Evolutionary conservation across 305 asterid genomes (phyloP).

Genomic region (Fraxinus greggii): DNA sequence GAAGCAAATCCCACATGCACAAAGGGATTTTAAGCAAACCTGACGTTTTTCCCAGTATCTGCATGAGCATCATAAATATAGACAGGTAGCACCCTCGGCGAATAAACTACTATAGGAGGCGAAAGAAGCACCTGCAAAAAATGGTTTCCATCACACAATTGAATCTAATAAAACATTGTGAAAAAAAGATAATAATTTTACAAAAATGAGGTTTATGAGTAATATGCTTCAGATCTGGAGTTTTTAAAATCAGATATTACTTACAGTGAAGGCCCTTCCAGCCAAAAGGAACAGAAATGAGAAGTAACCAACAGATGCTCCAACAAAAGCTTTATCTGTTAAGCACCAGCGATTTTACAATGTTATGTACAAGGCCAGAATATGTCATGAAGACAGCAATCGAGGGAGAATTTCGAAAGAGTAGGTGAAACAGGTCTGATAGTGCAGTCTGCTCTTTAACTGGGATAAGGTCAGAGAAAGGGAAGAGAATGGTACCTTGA

Average conservation of each 20-base stretch:
- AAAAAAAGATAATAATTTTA: conserved; percentile 10
- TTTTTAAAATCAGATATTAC: conserved; percentile 32
- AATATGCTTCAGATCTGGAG: conserved; percentile 5
- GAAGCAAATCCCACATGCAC: conserved; percentile 10
- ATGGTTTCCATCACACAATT: conserved; percentile 11
- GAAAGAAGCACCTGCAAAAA: conserved; percentile 86
- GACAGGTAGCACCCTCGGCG: conserved; percentile 97
- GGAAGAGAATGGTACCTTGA: conserved; percentile 49
- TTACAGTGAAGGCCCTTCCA: conserved; percentile 97
- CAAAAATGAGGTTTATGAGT: conserved; percentile 12
- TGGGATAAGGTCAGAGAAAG: conserved; percentile 11
- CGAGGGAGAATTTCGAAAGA: background rate
- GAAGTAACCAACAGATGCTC: conserved; percentile 99
- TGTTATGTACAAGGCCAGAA: conserved; percentile 10
- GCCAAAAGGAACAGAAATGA: conserved; percentile 94
- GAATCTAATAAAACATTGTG: conserved; percentile 14
- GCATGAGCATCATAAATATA: conserved; percentile 99
- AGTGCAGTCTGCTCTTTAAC: conserved; percentile 6
- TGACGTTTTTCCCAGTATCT: conserved; percentile 97
- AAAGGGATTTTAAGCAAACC: conserved; percentile 51
- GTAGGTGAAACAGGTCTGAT: conserved; percentile 14
- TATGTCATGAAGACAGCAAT: background rate
- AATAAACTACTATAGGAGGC: conserved; percentile 97
- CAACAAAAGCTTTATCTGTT: conserved; percentile 87
- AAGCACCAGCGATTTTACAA: conserved; percentile 18